Evolutionary conservation across 495 filamentous ascomycete genomes (phyloP).

Genomic region (Podospora australis): DNA sequence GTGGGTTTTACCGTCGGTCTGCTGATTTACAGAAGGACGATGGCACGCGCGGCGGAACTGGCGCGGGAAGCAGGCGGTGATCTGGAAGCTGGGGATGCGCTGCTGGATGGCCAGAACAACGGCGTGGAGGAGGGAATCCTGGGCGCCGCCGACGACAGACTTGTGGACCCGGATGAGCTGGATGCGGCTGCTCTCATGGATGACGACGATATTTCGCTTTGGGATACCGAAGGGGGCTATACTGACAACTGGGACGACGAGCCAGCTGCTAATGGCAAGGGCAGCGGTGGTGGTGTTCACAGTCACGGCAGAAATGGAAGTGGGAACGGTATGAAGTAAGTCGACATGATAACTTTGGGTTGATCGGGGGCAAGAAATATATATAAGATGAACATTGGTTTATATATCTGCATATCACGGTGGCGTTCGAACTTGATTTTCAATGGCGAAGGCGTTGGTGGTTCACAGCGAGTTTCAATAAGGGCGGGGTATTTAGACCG

Average conservation of each 20-base stretch:
- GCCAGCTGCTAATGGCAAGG: background rate
- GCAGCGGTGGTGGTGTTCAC: background rate
- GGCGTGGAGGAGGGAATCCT: slow-evolving; percentile 26
- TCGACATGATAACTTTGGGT: background rate
- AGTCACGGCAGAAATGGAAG: background rate
- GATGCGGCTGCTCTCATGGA: slow-evolving; percentile 42
- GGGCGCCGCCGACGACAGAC: slow-evolving; percentile 12
- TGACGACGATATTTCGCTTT: slow-evolving; percentile 57
- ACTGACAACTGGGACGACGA: slow-evolving; percentile 29
- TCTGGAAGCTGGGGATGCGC: slow-evolving; percentile 26
- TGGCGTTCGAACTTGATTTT: too few relatives aligned
- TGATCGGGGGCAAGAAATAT: background rate
- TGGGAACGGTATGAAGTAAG: slow-evolving; percentile 4
- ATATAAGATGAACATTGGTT: too few relatives aligned
- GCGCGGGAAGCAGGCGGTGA: slow-evolving; percentile 62
- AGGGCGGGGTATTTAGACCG: too few relatives aligned
- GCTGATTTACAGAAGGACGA: slow-evolving; percentile 81
- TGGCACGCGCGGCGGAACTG: slow-evolving; percentile 75
- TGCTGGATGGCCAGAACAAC: slow-evolving; percentile 12
- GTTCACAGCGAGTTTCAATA: too few relatives aligned
- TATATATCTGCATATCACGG: too few relatives aligned
- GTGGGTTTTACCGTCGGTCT: slow-evolving; percentile 72
- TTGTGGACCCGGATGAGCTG: slow-evolving; percentile 30
- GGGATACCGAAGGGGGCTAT: slow-evolving; percentile 41
- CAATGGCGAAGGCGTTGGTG: too few relatives aligned